Base-by-base conservation (phyloP, 2,329 filamentous ascomycete species). In the Epichloe sylvatica region DNA sequence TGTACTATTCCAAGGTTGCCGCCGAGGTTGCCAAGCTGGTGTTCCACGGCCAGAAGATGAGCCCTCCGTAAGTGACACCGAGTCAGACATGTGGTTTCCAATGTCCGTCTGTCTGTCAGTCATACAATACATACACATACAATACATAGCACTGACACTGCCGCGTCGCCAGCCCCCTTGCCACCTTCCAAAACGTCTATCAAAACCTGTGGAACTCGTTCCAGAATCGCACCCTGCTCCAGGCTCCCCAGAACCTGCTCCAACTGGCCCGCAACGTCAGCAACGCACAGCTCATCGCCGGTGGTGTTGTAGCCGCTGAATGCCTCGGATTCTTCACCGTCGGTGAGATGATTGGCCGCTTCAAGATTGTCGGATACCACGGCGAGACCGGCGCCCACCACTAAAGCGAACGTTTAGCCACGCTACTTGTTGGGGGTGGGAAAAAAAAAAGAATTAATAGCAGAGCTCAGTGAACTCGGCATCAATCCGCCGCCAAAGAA, bases 301-400 rank as follows among this genome's bases (percentile, higher is more conserved):
- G 77, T 53, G 86, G 85, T 59, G 85, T 98, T 52, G 73, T 96
- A 54, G 70, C 76, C 45, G 90, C 90, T 50, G 91, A 98, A 73
- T 78, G 88, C 46, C 71, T 98, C 58, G 92, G 92, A 54, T 98
- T 98, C 80, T 98, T 97, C 78, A 94, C 90, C 54, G 80, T 97
- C 49, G 92, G 92, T 57, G 90, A 97, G 78, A 97, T 98, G 69
- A 82, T 98, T 62, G 92, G 92, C 62, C 80, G 90, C 64, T 81
- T 92, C 74, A 97, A 98, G 84, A 69, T 98, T 60, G 77, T 98
- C 60, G 92, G 92, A 56, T 98, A 98, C 78, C 79, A 78, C 69
- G 85, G 86, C 64, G 80, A 86, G 66, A 64, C 68, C 55, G 76
- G 75, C 59, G 72, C 74, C 56, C 77, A 82, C 67, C 79, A 80